Evolutionary conservation across 371 early-diverging fungal genomes (phyloP).

Genomic region (Umbelopsis sp.): DNA sequence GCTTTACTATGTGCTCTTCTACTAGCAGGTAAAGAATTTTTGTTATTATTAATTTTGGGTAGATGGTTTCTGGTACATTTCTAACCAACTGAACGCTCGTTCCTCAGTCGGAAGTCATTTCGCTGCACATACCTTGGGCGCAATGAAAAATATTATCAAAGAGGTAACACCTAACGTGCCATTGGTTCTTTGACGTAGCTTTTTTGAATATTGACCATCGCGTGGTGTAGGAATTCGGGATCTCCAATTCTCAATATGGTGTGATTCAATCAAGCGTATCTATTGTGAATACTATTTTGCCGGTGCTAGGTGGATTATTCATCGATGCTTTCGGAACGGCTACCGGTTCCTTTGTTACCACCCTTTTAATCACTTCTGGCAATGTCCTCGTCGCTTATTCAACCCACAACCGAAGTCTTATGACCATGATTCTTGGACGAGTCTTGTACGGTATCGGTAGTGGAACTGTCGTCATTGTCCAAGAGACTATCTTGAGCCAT

Average conservation of each 20-base stretch:
- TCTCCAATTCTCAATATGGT: conserved; percentile 73
- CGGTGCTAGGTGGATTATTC: conserved; percentile 73
- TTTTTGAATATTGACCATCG: neutral
- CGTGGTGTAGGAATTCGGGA: conserved; percentile 59
- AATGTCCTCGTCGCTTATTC: conserved; percentile 67
- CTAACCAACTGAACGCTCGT: neutral
- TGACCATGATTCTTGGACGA: conserved; percentile 69
- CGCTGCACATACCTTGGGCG: conserved; percentile 74
- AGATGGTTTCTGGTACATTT: neutral
- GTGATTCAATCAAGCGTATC: conserved; percentile 72
- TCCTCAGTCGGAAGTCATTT: conserved; percentile 72
- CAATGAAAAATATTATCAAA: conserved; percentile 70
- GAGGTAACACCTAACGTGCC: conserved; percentile 40
- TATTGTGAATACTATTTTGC: conserved; percentile 72
- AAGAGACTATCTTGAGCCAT: conserved; percentile 73
- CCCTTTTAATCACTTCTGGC: conserved; percentile 62
- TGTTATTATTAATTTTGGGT: neutral
- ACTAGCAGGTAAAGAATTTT: conserved; percentile 54
- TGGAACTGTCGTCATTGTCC: conserved; percentile 71
- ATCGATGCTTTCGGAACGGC: conserved; percentile 73
- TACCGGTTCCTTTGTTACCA: conserved; percentile 68
- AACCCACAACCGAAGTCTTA: conserved; percentile 52
- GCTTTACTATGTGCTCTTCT: conserved; percentile 67
- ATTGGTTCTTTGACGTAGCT: neutral
- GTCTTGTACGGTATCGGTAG: conserved; percentile 75